Base-by-base conservation (phyloP, 345 rosid genomes). In the Heritiera littoralis region DNA sequence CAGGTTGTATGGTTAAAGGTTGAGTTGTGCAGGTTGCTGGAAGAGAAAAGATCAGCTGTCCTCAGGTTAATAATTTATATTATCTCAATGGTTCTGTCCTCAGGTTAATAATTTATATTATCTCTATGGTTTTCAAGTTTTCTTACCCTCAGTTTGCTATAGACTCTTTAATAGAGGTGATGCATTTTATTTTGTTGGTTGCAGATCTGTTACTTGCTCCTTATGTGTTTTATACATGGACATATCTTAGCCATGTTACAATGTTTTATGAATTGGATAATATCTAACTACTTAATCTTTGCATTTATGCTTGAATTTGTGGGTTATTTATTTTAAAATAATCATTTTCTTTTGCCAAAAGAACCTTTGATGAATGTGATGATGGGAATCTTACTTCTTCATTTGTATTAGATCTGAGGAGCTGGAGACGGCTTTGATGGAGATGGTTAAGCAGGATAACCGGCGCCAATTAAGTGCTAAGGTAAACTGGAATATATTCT, bases 391-490 rank as follows among this genome's bases (percentile, higher is more conserved):
- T 67, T 40, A 52, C 52, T 54, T 79, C 54, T 55, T n/a, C 17
- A 85, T 72, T 43, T 77, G 80, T 71, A 78, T 76, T 82, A 97
- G 99, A 86, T 95, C 98, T 78, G 99, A 97, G 86, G 99, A 97
- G 88, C 87, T 97, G 87, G 99, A 97, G 90, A 94, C 98, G 15
- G 99, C 98, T 80, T 86, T 97, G 85, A 94, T 97, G 99, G 99
- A 97, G 89, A 97, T 97, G 88, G 99, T 97, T 82, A 94, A 97
- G 88, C 98, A 90, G 84, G 99, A 97, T 75, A 97, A 97, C 77
- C 88, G 98, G 51, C 89, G 98, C 70, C 91, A 97, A 84, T 86
- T 97, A 89, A 92, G 98, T 81, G 99, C 99, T 43, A 88, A 77
- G 97, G 99, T 97, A 92, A 83, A 80, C 49, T 65, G 59, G 68